Evolutionary conservation across 176 grass and related monocot species (phyloP), one percentile per base, ranked within the genome.

Genomic region (Oryza australiensis): DNA sequence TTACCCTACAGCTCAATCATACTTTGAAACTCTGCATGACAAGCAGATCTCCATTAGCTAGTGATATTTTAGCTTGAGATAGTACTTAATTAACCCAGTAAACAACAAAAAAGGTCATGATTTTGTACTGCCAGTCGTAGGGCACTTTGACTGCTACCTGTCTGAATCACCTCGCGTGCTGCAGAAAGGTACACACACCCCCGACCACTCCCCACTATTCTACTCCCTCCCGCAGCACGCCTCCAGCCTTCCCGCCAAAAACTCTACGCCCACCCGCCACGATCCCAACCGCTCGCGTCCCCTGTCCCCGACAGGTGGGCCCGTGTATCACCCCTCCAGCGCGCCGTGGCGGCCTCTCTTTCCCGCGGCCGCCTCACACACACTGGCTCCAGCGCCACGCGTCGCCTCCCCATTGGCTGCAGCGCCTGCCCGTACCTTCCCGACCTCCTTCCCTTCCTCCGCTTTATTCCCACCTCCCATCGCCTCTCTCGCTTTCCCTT

Each of bases 201-300:
- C 68, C 48, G 35, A 82, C 68, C 43, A 64, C 57, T 16, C 20
- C 20, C 41, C 22, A 64, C 69, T 73, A 60, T 73, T 34, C 53
- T 71, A 34, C 57, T 73, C 55, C 38, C 64, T 32, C 70, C 46
- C 81, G 65, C 71, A 73, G 45, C 32, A 34, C 82, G 35, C 83
- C 64, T 28, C 73, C 45, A 68, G 4, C 48, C 57, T 76, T 84
- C 32, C 34, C 64, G 34, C 7, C 29, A 24, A 2, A 24, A 2
- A 42, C 30, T 23, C 60, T 43, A 77, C 3, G 34, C 15, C 29
- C 12, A 84, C 82, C 7, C 2, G 18, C 23, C 68, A 4, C 20
- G 22, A 60, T 23, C 55, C 9, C 13, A 10, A 20, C 8, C 22
- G 24, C 8, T 0, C 69, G 1, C 30, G 0, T 0, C 9, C n/a